A percentile compares a stretch with the other conserved stretches of the same genome.
Evolutionary conservation across 108 stramenopile genomes (phyloP).

Genomic region (Poteriospumella lacustris): DNA sequence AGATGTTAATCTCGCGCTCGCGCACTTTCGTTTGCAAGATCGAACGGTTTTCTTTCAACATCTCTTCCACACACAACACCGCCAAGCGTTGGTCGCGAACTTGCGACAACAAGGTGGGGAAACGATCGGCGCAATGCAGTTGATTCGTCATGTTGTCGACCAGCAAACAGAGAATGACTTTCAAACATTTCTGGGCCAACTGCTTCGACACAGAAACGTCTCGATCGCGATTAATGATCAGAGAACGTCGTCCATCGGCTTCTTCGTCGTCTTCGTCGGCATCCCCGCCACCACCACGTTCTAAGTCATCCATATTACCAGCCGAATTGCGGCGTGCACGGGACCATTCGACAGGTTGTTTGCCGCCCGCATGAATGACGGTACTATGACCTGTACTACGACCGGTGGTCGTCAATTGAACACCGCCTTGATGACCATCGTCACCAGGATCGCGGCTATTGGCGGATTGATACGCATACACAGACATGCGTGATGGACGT

Average conservation of each 20-base stretch:
- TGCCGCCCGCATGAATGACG: too few relatives aligned
- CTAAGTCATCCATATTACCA: background rate
- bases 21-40: constrained; percentile 29
- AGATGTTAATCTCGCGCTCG: constrained; percentile 21
- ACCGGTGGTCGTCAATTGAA: too few relatives aligned
- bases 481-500: too few relatives aligned
- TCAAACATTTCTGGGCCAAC: constrained; percentile 20
- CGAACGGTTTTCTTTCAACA: constrained; percentile 2
- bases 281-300: background rate
- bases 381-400: too few relatives aligned
- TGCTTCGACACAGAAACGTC: too few relatives aligned
- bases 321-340: too few relatives aligned
- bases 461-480: too few relatives aligned
- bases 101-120: background rate
- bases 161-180: background rate
- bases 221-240: too few relatives aligned
- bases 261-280: background rate
- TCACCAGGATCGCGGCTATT: too few relatives aligned
- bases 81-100: constrained; percentile 4
- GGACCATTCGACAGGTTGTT: too few relatives aligned
- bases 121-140: constrained; percentile 15
- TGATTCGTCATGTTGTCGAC: background rate
- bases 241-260: background rate
- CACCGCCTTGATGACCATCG: too few relatives aligned
- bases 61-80: constrained; percentile 23